Base-by-base conservation (phyloP, 1,284 basidiomycete genomes). In the Sporisorium sorghi region DNA sequence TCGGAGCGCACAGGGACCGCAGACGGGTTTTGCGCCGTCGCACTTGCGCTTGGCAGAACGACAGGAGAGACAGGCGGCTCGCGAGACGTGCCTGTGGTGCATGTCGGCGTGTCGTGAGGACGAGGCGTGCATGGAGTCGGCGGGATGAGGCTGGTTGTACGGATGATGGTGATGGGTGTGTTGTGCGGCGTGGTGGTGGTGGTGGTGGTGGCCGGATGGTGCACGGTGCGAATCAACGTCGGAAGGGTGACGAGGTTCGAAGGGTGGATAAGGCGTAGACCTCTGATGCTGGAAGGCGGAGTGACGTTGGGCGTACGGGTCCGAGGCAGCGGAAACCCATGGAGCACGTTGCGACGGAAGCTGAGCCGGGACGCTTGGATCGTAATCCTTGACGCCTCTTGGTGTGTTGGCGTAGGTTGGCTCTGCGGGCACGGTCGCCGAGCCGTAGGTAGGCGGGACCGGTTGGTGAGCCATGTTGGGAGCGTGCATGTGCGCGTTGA, bases 11-110 rank as follows among this genome's bases (percentile, higher is more conserved):
- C 79, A 81, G 2, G 72, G 79, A 1, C 78, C 76, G 49, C 79
- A 81, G 44, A 79, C 52, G 19, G 79, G 79, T 42, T 62, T 68
- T 35, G 60, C 59, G 11, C 79, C 79, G 33, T 81, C 79, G 30
- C 79, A 81, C 55, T 76, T 67, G 49, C 79, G 76, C 55, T 81
- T 81, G 15, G 77, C 77, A 1, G 78, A 59, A 19, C 79, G 70
- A 47, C 79, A 81, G 7, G 71, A 68, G 32, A 81, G 73, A 51
- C 79, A 81, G 21, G 79, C 79, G 14, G 77, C 76, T 21, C 78
- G 53, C 0, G 69, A 70, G 21, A 78, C 76, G 46, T 69, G 64
- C 26, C 74, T 69, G 47, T 66, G 73, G n/a, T 72, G 63, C 42
- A 60, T 37, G 15, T 72, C 69, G 23, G 56, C 37, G 17, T 67